Percentiles rank a stretch among this genome's conserved stretches.
Evolutionary conservation across 78 protist genomes (phyloP).

Genomic region (Cavenderia fasciculata): DNA sequence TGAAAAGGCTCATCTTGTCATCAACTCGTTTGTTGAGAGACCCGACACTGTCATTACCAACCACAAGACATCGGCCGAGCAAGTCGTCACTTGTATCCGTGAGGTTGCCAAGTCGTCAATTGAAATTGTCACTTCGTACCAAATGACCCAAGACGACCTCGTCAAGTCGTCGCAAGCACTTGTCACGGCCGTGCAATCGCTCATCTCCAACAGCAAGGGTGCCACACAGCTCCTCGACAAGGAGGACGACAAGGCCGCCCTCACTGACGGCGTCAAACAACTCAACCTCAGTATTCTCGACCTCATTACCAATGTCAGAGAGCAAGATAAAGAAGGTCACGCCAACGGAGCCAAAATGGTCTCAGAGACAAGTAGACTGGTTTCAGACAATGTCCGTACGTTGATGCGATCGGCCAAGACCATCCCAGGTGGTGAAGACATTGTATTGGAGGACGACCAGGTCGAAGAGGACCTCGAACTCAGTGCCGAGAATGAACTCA

Average conservation of each 20-base stretch:
- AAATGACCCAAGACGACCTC: conserved; percentile 48
- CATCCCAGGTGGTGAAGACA: conserved; percentile 58
- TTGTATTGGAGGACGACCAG: conserved; percentile 42
- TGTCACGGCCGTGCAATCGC: conserved; percentile 5
- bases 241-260: neutral
- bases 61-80: conserved; percentile 33
- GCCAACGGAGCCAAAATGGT: neutral
- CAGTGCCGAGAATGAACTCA: conserved; percentile 52
- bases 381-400: conserved; percentile 35
- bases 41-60: conserved; percentile 35
- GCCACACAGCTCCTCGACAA: neutral
- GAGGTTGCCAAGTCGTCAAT: conserved; percentile 67
- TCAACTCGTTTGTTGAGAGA: conserved; percentile 33
- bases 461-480: conserved; percentile 49
- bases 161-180: conserved; percentile 58
- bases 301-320: conserved; percentile 26
- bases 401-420: conserved; percentile 1
- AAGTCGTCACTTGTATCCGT: conserved; percentile 33
- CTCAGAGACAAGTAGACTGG: conserved; percentile 14
- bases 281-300: conserved; percentile 17
- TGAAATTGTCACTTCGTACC: conserved; percentile 58
- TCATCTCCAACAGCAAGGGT: conserved; percentile 38
- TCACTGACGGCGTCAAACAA: neutral
- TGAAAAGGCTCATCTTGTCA: conserved; percentile 32
- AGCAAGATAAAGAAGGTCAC: conserved; percentile 36